Conservation (phyloP, 495 filamentous ascomycete genomes). For the Mytilinidion resinicola region DNA sequence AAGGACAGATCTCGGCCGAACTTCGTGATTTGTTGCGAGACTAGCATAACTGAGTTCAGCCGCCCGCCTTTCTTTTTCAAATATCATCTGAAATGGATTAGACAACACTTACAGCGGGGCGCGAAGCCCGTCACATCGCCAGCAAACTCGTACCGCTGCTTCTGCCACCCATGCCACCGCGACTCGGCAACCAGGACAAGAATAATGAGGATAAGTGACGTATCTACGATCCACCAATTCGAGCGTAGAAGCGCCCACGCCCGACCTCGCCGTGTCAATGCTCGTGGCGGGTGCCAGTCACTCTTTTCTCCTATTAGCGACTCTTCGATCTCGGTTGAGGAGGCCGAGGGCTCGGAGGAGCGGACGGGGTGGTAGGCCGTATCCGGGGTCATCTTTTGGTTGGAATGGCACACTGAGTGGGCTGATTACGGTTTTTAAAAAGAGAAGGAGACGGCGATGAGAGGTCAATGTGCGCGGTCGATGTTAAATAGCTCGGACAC, state of each 20-base stretch:
- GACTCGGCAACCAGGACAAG: not conserved
- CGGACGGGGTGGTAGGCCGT: not conserved
- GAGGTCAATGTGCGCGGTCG: too few species aligned
- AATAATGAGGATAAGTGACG: not conserved
- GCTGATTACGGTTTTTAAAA: too few species aligned
- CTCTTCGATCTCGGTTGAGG: not conserved
- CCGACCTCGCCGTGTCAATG: not conserved
- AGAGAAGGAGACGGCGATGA: too few species aligned
- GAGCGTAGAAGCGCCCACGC: not conserved
- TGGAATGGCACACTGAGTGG: too few species aligned
- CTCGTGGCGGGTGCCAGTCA: too few species aligned
- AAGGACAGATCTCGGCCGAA: not conserved
- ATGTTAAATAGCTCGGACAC: too few species aligned
- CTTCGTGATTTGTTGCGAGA: not conserved
- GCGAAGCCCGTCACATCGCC: slow-evolving; percentile 3
- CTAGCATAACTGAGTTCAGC: not conserved
- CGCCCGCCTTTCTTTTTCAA: not conserved
- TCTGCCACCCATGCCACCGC: not conserved
- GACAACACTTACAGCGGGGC: not conserved
- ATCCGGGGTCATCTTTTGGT: not conserved
- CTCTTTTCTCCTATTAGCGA: too few species aligned
- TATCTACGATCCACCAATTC: slow-evolving; percentile 1
- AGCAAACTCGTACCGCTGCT: not conserved
- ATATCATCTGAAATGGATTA: too few species aligned
- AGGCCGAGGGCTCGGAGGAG: not conserved